Conservation (phyloP, 192 early-diverging fungal species). For the Allomyces javanicus region DNA sequence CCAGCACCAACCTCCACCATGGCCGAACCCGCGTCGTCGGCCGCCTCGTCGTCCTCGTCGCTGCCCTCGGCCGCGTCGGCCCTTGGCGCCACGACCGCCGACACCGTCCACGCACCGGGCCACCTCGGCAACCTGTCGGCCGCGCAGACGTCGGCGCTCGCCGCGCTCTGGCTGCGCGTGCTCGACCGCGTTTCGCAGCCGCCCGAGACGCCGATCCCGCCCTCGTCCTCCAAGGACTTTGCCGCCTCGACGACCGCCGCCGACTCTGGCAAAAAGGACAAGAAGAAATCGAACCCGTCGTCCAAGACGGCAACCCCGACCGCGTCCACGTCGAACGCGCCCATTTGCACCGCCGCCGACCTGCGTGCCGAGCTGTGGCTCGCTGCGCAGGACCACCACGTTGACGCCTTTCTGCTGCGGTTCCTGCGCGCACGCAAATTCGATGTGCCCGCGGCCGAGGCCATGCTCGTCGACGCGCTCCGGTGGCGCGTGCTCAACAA, state of each 20-base stretch:
- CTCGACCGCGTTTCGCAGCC: neutral
- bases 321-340: neutral
- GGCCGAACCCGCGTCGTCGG: too few species aligned
- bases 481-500: constrained; percentile 52
- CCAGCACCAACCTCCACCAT: too few species aligned
- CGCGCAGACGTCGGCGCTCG: constrained; percentile 1
- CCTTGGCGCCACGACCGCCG: too few species aligned
- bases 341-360: constrained; percentile 4
- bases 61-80: neutral
- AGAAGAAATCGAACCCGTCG: neutral
- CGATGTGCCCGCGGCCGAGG: constrained; percentile 50
- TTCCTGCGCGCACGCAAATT: constrained; percentile 81
- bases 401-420: constrained; percentile 52
- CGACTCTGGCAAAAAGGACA: too few species aligned
- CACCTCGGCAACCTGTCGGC: constrained; percentile 1
- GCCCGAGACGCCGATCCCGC: neutral
- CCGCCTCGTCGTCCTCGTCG: neutral
- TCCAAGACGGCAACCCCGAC: neutral
- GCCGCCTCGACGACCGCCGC: too few species aligned
- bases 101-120: neutral
- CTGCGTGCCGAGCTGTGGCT: constrained; percentile 41
- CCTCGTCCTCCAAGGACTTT: too few species aligned
- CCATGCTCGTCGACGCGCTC: constrained; percentile 47
- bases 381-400: constrained; percentile 38
- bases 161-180: neutral